These are phyloP conservation scores for Colletotrichum caudatum DNA, from an alignment of 2,329 filamentous ascomycete genomes.

Conservation along the genomic window DNA sequence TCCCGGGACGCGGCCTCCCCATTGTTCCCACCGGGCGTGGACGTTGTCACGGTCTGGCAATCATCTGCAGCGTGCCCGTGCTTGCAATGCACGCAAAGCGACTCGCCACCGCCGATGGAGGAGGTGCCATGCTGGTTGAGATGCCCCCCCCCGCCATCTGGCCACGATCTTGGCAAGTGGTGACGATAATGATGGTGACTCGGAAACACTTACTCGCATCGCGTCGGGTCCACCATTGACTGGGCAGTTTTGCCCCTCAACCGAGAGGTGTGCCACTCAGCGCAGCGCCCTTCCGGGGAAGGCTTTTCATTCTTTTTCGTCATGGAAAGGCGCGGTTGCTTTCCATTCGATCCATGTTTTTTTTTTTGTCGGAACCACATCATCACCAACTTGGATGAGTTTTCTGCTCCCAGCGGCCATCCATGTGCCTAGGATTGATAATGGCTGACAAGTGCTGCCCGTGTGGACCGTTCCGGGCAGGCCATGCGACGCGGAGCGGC, in stretches of 20 bases:
- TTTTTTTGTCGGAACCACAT: neutral
- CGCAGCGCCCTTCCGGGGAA: neutral
- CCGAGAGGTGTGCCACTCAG: neutral
- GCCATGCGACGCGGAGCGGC: constrained; percentile 12
- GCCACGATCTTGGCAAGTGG: constrained; percentile 3
- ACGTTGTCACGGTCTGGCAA: constrained; percentile 22
- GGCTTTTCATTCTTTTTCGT: neutral
- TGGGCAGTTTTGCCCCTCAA: neutral
- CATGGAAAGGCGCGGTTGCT: no score
- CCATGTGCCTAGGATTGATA: neutral
- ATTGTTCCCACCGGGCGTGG: neutral
- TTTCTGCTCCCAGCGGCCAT: neutral
- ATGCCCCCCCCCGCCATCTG: neutral
- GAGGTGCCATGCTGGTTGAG: constrained; percentile 3
- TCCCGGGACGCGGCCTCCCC: neutral
- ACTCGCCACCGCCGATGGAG: neutral
- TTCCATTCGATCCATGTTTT: no score
- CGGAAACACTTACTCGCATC: neutral
- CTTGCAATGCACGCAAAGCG: constrained; percentile 7
- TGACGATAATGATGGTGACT: neutral
- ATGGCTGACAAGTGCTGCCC: neutral
- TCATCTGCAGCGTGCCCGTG: constrained; percentile 1
- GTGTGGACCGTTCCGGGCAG: constrained; percentile 15
- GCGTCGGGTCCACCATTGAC: neutral
- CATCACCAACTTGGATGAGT: neutral